Base-by-base conservation (phyloP, 1,284 basidiomycete genomes). In the Mycena sp. region DNA sequence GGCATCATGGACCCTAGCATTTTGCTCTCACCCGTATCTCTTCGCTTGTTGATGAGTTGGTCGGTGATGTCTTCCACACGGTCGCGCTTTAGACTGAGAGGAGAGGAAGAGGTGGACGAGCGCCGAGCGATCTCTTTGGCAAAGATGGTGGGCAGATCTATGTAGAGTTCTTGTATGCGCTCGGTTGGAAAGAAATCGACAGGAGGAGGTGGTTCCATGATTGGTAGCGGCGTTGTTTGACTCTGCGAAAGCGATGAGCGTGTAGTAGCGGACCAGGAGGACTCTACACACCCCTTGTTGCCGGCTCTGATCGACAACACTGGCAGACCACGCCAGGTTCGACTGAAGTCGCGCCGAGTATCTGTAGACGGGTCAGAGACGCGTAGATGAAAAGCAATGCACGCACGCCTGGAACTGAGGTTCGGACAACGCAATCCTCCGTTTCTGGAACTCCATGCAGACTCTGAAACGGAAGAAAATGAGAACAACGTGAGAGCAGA, bases 301-400 rank as follows among this genome's bases (percentile, higher is more conserved):
- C 12, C 30, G 41, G 9, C 19, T 50, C 41, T 80, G 81, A 68
- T 91, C 90, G 35, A 84, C 87, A 28, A 83, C 84, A 21, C 84
- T 81, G 49, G 88, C 88, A 63, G 91, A 76, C 87, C 88, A 92
- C 1, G 82, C 78, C 11, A 92, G 78, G 73, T 92, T 92, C 28
- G 85, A 81, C 69, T 91, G 85, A 41, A 91, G 74, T 61, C 89
- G 83, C 19, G 59, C 58, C 6, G 82, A 73, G 73, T 85, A 90
- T 72, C 89, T 91, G 53, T 44, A 26, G 46, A 50, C 37, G 11
- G 10, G 48, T 40, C 35, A 30, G 41, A 40, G 23, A 17, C 25
- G 30, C n/a, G 26, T 53, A 51, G 25, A 10, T 32, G 37, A 29
- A 19, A 61, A 45, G 43, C 49, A 40, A 56, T 23, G 52, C 10